phyloP scores from a whole-genome alignment of 495 filamentous ascomycete genomes.

The Penicillium verhagenii region DNA sequence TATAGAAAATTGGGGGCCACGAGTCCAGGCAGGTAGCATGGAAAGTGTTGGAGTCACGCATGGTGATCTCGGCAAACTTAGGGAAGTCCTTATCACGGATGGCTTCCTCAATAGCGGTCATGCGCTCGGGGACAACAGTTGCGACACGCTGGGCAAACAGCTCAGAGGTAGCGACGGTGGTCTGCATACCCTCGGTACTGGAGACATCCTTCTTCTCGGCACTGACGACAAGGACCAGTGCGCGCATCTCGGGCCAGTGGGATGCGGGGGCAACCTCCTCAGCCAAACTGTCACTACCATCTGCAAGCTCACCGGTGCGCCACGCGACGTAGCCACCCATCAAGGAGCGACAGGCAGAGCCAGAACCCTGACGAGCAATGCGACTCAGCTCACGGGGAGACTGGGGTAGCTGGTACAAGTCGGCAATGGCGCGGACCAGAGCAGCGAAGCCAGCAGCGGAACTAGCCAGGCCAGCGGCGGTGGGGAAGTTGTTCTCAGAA shows the following conservation, averaged over 20 bases:
- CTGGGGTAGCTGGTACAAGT: constrained; percentile 81
- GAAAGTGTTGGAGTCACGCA: constrained; percentile 95
- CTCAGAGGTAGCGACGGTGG: constrained; percentile 81
- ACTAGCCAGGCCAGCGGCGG: constrained; percentile 90
- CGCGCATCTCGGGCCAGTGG: constrained; percentile 95
- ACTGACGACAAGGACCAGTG: constrained; percentile 82
- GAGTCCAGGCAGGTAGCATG: constrained; percentile 94
- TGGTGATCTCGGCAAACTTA: constrained; percentile 84
- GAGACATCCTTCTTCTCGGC: constrained; percentile 93
- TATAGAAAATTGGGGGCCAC: constrained; percentile 94
- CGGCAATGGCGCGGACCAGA: constrained; percentile 85
- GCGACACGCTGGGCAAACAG: constrained; percentile 74
- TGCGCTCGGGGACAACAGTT: constrained; percentile 75
- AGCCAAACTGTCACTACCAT: constrained; percentile 82
- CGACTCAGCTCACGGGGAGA: constrained; percentile 75
- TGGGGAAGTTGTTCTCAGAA: constrained; percentile 97
- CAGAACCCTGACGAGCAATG: constrained; percentile 93
- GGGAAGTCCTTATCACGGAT: constrained; percentile 76
- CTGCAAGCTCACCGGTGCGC: constrained; percentile 67
- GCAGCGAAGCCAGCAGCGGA: constrained; percentile 95
- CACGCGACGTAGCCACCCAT: constrained; percentile 97
- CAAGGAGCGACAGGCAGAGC: constrained; percentile 85
- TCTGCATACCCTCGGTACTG: constrained; percentile 92
- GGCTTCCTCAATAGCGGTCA: constrained; percentile 83
- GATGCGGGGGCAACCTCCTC: constrained; percentile 79